Conservation (phyloP, 2,329 filamentous ascomycete genomes). For the Ascochyta fabae region DNA sequence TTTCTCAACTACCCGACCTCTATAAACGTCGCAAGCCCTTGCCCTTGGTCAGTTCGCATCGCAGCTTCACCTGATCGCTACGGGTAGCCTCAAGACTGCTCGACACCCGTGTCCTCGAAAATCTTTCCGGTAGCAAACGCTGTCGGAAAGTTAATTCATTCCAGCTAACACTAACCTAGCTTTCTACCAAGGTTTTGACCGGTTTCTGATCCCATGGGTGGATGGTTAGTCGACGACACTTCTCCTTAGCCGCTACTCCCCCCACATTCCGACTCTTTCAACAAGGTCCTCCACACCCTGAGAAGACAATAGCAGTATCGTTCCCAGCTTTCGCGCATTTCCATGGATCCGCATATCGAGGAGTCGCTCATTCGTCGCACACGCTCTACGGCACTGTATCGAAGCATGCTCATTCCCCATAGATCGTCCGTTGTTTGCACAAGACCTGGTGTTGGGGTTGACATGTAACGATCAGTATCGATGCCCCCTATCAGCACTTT, state of each 20-base stretch:
- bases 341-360: background rate
- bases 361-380: background rate
- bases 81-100: background rate
- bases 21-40: conserved; percentile 2
- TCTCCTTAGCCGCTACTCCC: background rate
- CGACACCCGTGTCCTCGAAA: background rate
- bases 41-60: background rate
- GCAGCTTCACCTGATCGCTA: background rate
- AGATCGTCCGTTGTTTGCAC: background rate
- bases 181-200: background rate
- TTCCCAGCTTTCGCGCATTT: background rate
- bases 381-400: background rate
- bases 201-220: background rate
- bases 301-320: background rate
- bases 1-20: background rate
- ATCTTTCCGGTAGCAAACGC: background rate
- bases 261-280: background rate
- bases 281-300: background rate
- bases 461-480: no score
- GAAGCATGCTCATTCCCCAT: background rate
- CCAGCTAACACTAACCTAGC: conserved; percentile 3
- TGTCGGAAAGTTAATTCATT: background rate
- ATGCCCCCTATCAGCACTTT: no score
- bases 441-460: background rate
- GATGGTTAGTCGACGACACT: background rate